Base-by-base conservation (phyloP, 2,329 filamentous ascomycete species). In the Apiospora marii region DNA sequence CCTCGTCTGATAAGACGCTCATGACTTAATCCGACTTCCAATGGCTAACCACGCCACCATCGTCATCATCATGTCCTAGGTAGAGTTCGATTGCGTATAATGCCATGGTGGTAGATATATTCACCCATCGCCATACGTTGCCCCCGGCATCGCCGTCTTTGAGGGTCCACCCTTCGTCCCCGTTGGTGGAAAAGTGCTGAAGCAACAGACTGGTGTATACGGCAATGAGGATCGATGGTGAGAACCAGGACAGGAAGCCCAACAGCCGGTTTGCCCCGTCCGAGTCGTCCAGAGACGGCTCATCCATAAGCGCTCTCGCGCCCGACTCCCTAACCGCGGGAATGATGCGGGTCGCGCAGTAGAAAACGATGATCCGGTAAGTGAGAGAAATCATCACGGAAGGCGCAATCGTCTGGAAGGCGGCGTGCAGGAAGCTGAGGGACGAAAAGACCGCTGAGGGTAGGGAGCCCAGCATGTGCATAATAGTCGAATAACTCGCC, bases 151-250 rank as follows among this genome's bases (percentile, higher is more conserved):
- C 94, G 7, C 93, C 94, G 22, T 94, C 94, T 78, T 95, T 92
- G 70, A 93, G 91, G 2, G 92, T 95, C 95, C 95, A 98, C 86
- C 95, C 90, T 71, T 89, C 90, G 2, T 89, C 89, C 1, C 90
- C 91, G 74, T 92, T 92, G 14, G 93, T 92, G 6, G 94, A 93
- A 80, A 99, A 98, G 82, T 99, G 96, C 82, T 98, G 96, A 85
- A 98, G 92, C 46, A 99, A 85, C 69, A 99, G 85, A 82, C 95
- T 98, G 2, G 96, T 99, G 83, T 99, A 99, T 43, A 98, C 95
- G 4, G 96, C 93, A 74, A 99, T 96, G 71, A 99, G 87, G 72
- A 98, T 97, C 34, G 94, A 97, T 0, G 96, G 96, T 24, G 94
- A 96, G 84, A 98, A 98, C 91, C 95, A 98, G 77, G 93, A 96